Conservation (phyloP, 306 rosid genomes). For the Castanea crenata region DNA sequence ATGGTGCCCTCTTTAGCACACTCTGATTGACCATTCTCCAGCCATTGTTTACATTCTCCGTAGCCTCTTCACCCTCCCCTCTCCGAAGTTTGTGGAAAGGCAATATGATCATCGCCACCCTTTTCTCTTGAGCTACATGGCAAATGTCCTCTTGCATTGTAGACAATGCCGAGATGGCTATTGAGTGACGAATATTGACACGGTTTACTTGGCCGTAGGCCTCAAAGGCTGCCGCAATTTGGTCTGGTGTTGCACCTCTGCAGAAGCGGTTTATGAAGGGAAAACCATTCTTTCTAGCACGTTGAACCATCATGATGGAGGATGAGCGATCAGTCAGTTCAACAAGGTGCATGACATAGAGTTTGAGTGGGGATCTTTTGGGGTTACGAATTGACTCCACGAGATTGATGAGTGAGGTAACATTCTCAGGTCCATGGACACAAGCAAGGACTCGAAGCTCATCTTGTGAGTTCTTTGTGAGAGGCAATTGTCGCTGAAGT, state of each 20-base stretch:
- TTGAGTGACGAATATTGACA: slow-evolving; percentile 24
- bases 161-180: slow-evolving; percentile 26
- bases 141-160: slow-evolving; percentile 45
- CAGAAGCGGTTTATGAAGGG: slow-evolving; percentile 25
- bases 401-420: slow-evolving; percentile 32
- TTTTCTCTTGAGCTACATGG: slow-evolving; percentile 34
- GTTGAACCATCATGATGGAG: slow-evolving; percentile 46
- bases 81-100: slow-evolving; percentile 38
- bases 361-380: slow-evolving; percentile 20
- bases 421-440: slow-evolving; percentile 32
- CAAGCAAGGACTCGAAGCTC: slow-evolving; percentile 44
- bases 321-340: slow-evolving; percentile 42
- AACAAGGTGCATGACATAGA: slow-evolving; percentile 36
- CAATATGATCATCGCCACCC: slow-evolving; percentile 30
- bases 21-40: slow-evolving; percentile 47
- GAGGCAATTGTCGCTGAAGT: not conserved
- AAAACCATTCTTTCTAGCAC: slow-evolving; percentile 31
- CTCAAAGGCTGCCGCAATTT: slow-evolving; percentile 30
- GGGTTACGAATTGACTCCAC: slow-evolving; percentile 30
- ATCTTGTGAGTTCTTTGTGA: slow-evolving; percentile 13
- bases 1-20: slow-evolving; percentile 32
- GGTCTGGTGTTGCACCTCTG: slow-evolving; percentile 22
- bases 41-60: slow-evolving; percentile 14
- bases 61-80: slow-evolving; percentile 13
- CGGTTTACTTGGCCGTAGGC: slow-evolving; percentile 18